phyloP scores from a whole-genome alignment of 768 basidiomycete species.

The Serendipita vermifera region DNA sequence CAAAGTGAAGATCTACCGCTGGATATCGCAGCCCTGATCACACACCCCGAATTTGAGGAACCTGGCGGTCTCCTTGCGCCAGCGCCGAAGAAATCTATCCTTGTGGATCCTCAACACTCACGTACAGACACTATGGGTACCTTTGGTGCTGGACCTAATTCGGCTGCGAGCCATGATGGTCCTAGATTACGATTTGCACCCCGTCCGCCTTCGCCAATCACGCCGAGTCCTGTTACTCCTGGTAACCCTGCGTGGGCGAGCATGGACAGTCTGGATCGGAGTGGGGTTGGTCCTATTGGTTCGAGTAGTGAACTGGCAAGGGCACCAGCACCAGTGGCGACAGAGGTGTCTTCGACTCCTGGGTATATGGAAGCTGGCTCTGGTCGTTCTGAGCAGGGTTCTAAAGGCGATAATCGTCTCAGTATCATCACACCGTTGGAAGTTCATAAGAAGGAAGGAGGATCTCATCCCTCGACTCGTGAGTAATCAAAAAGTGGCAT shows the following conservation, averaged over 20 bases:
- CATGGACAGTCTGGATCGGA: neutral
- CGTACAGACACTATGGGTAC: neutral
- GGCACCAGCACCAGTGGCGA: too few relatives aligned
- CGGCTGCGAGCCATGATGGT: neutral
- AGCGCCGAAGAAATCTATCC: too few relatives aligned
- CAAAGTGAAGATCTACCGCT: neutral
- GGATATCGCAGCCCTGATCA: neutral
- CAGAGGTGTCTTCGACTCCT: too few relatives aligned
- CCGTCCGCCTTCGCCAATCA: neutral
- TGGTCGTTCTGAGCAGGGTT: neutral
- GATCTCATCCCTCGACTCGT: neutral
- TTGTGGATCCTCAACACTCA: neutral
- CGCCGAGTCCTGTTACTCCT: neutral
- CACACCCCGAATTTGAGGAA: neutral
- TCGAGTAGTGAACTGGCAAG: neutral
- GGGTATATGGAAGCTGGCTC: neutral
- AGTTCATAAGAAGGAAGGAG: neutral
- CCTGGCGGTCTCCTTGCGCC: too few relatives aligned
- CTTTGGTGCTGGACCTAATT: neutral
- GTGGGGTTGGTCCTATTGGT: neutral
- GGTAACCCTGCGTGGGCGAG: neutral
- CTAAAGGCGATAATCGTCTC: neutral
- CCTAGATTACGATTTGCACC: slow-evolving; percentile 2
- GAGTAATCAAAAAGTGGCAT: too few relatives aligned
- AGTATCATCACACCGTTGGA: slow-evolving; percentile 2